These are phyloP conservation scores for Centaurea solstitialis DNA, from an alignment of 129 eudicot species.

Conservation along the genomic window DNA sequence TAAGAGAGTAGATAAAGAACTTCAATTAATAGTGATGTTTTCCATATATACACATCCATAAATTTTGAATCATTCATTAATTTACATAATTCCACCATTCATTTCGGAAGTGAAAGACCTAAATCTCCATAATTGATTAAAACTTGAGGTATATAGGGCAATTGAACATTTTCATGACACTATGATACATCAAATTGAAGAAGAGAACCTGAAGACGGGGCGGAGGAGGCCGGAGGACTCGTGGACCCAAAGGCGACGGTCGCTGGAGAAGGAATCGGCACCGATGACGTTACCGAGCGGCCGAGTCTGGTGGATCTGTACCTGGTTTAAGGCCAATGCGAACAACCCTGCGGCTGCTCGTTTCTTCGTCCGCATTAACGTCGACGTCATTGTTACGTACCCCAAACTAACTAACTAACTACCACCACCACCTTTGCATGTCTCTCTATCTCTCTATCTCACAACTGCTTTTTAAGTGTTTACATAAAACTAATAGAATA, in stretches of 20 bases:
- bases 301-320: conserved; percentile 79
- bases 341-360: conserved; percentile 88
- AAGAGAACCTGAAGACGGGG: conserved; percentile 67
- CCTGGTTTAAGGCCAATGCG: conserved; percentile 76
- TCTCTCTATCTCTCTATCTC: background rate
- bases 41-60: background rate
- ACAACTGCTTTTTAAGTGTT: background rate
- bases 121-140: too few relatives aligned
- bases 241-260: conserved; percentile 81
- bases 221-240: conserved; percentile 64
- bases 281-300: conserved; percentile 47
- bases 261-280: conserved; percentile 67
- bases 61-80: background rate
- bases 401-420: background rate
- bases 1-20: background rate
- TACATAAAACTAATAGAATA: too few relatives aligned
- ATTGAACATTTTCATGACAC: too few relatives aligned
- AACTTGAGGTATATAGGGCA: too few relatives aligned
- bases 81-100: background rate
- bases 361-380: conserved; percentile 59
- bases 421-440: conserved; percentile 45
- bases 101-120: too few relatives aligned
- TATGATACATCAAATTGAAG: too few relatives aligned
- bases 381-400: conserved; percentile 25
- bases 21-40: background rate